phyloP scores from a whole-genome alignment of 2,329 filamentous ascomycete genomes.

The Biscogniauxia marginata region DNA sequence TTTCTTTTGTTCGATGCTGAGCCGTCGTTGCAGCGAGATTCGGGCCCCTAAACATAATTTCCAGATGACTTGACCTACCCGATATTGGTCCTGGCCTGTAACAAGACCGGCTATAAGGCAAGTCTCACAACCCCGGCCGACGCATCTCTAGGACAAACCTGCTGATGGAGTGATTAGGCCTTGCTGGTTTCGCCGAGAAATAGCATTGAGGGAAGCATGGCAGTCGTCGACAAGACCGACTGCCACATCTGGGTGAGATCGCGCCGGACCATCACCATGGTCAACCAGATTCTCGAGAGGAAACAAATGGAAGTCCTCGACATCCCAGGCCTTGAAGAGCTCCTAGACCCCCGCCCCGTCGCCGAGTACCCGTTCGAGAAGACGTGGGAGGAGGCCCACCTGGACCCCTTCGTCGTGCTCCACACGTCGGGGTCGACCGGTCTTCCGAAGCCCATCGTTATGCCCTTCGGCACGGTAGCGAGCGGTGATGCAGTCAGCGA shows the following conservation, averaged over 20 bases:
- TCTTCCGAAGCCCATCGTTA: slow-evolving; percentile 25
- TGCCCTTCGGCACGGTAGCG: slow-evolving; percentile 23
- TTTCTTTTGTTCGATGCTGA: background rate
- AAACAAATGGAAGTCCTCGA: slow-evolving; percentile 22
- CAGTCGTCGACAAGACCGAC: slow-evolving; percentile 21
- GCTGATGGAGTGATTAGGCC: slow-evolving; percentile 10
- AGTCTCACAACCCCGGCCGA: background rate
- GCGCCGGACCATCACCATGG: slow-evolving; percentile 15
- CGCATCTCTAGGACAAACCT: background rate
- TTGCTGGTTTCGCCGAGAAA: slow-evolving; percentile 24
- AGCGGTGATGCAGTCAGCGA: slow-evolving; percentile 23
- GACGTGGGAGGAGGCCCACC: slow-evolving; percentile 22
- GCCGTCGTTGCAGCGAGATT: background rate
- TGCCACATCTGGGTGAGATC: slow-evolving; percentile 22
- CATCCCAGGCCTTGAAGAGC: slow-evolving; percentile 19
- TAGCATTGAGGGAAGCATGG: slow-evolving; percentile 21
- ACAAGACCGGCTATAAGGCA: slow-evolving; percentile 26
- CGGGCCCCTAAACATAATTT: slow-evolving; percentile 6
- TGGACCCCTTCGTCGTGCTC: slow-evolving; percentile 22
- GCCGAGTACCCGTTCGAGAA: slow-evolving; percentile 22
- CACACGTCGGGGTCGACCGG: slow-evolving; percentile 26
- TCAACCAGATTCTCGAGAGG: slow-evolving; percentile 20
- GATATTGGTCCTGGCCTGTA: slow-evolving; percentile 22
- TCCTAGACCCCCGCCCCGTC: slow-evolving; percentile 18
- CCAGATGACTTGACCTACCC: slow-evolving; percentile 23